Evolutionary conservation across 2,329 filamentous ascomycete species (phyloP).

Genomic region (Reticulascus tulasneorum): DNA sequence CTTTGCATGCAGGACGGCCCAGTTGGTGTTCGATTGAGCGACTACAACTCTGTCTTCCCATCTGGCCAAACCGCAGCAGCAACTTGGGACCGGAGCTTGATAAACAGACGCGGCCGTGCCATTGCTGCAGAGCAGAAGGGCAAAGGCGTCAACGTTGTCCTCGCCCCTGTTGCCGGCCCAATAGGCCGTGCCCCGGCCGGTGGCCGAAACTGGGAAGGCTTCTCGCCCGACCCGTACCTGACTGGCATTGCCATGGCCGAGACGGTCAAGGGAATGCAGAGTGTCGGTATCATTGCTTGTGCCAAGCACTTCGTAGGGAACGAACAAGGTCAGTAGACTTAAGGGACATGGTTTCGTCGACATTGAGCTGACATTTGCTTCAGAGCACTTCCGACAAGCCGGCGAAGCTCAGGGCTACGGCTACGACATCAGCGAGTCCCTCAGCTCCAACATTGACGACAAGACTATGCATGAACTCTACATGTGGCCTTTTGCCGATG

Average conservation of each 20-base stretch:
- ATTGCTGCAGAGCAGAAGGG: constrained; percentile 61
- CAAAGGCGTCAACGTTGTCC: constrained; percentile 73
- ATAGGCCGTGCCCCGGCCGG: constrained; percentile 42
- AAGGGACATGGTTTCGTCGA: background rate
- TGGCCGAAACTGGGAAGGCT: constrained; percentile 62
- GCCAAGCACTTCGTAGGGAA: constrained; percentile 74
- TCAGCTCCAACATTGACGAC: constrained; percentile 64
- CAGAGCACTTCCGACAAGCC: constrained; percentile 67
- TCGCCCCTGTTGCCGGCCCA: constrained; percentile 48
- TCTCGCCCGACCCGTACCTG: constrained; percentile 69
- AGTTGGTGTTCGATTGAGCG: constrained; percentile 70
- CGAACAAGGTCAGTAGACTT: constrained; percentile 53
- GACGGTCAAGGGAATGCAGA: constrained; percentile 76
- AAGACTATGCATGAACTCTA: constrained; percentile 73
- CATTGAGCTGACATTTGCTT: background rate
- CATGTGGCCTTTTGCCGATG: constrained; percentile 74
- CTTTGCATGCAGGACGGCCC: constrained; percentile 88
- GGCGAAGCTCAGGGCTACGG: constrained; percentile 50
- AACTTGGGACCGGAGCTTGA: constrained; percentile 73
- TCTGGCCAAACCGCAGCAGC: constrained; percentile 75
- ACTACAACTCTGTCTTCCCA: constrained; percentile 79
- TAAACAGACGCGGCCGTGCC: constrained; percentile 45
- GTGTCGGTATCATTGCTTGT: constrained; percentile 76
- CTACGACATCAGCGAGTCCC: constrained; percentile 57
- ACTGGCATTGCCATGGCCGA: constrained; percentile 69